Base-by-base conservation (phyloP, 257 asterid genomes). In the Avicennia marina region DNA sequence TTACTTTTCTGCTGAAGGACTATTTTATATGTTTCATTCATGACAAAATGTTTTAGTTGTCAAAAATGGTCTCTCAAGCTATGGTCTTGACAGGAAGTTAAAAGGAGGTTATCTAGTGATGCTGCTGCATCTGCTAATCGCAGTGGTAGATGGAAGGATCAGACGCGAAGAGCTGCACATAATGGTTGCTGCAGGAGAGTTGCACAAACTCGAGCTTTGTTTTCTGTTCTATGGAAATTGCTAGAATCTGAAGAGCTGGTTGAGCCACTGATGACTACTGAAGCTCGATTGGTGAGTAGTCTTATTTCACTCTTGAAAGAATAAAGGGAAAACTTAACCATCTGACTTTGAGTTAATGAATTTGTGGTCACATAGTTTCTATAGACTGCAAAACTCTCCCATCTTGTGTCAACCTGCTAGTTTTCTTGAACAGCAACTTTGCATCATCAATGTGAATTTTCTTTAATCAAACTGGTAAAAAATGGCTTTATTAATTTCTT, bases 121-220 rank as follows among this genome's bases (percentile, higher is more conserved):
- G 94, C 84, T 65, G 94, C 79, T 44, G 95, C 95, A 60, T 73
- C 93, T 25, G 94, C 97, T 65, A 82, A 67, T 49, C 72, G 88
- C 55, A 73, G 71, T 64, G 98, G 98, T 67, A 78, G 98, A 73
- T 91, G 97, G 98, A 88, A 84, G 82, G 87, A 91, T 84, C 98
- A 91, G 73, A 85, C 74, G 66, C 87, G 91, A 39, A 74, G 80
- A 65, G 98, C 87, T 71, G 96, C 98, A 16, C 94, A 85, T 65
- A 83, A 87, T 76, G 98, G 98, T 54, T 90, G 98, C 76, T 90
- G 98, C 69, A 81, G 90, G 34, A 81, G 98, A 70, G 98, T 74
- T 51, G 87, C 96, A 60, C 98, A 91, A 57, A 80, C 77, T 64
- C 93, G 95, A 66, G 93, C 90, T 45, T 73, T 91, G 58, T 69